Evolutionary conservation across 768 basidiomycete genomes (phyloP).

Genomic region (Xerocomellus amylosporus): DNA sequence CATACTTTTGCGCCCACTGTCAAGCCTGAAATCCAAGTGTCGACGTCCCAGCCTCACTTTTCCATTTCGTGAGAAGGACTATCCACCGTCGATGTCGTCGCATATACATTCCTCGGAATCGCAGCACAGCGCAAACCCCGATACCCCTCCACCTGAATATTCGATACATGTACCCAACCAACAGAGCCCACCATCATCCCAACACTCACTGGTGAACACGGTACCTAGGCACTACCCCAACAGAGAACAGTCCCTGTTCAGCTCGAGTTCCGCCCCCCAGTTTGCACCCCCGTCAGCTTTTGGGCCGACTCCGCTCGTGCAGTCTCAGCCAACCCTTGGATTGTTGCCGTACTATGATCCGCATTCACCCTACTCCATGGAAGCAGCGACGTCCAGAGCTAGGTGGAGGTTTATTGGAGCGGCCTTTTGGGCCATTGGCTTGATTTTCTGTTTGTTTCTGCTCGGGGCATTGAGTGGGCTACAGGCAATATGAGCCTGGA

Average conservation of each 20-base stretch:
- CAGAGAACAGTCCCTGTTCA: constrained; percentile 17
- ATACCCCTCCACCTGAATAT: constrained; percentile 31
- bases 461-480: constrained; percentile 23
- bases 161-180: constrained; percentile 18
- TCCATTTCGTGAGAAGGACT: not conserved
- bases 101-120: constrained; percentile 12
- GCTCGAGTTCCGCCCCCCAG: constrained; percentile 12
- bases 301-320: constrained; percentile 43
- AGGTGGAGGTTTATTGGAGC: constrained; percentile 44
- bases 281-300: constrained; percentile 20
- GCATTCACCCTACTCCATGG: constrained; percentile 37
- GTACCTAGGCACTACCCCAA: constrained; percentile 16
- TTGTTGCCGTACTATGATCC: constrained; percentile 44
- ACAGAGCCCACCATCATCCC: constrained; percentile 18
- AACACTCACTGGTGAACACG: constrained; percentile 9
- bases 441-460: constrained; percentile 30
- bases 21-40: not conserved
- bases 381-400: constrained; percentile 39
- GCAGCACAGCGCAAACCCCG: constrained; percentile 25
- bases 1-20: not conserved
- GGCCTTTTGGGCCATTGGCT: constrained; percentile 36
- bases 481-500: constrained; percentile 1
- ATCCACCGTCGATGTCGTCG: constrained; percentile 11
- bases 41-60: not conserved
- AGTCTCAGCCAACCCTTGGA: constrained; percentile 35